Base-by-base conservation (phyloP, 805 yeast genomes). In the Cyberlindnera sargentensis region DNA sequence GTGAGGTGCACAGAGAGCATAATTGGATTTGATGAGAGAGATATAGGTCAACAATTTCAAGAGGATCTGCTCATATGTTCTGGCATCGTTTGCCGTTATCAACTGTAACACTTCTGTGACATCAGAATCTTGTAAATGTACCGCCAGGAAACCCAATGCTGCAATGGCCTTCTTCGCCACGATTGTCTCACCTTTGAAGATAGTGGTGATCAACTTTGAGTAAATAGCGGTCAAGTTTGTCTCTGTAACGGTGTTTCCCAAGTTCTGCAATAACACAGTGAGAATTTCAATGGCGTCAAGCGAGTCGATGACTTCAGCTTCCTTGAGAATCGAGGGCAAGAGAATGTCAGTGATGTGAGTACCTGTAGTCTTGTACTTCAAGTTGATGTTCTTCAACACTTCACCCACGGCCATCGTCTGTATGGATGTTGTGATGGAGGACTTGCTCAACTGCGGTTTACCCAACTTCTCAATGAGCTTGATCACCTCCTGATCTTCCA, bases 251-350 rank as follows among this genome's bases (percentile, higher is more conserved):
- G 63, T 62, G 15, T 62, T 51, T 3, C 82, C 80, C 46, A 78
- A 62, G 43, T 70, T 66, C 45, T 70, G 71, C 38, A 80, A 62
- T 34, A 82, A 50, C 51, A 80, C 87, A 24, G 73, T 67, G 36
- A 82, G 57, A 5, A 81, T 70, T 56, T 84, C 91, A 48, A 82
- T 71, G 34, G 72, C 64, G 52, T 84, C 89, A 31, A 80, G 69
- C 0, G 70, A 54, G 5, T 48, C 48, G 10, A 56, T 45, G 48
- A 43, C 57, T 15, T 64, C 49, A 29, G 73, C 61, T 47, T 59
- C 53, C 37, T 57, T 43, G 11, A 55, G 52, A 9, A 66, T 51
- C 20, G 58, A 60, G 3, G 76, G 75, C 11, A 75, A 51, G 6
- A 77, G 47, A 5, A 54, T 47, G 11, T 61, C 66, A 9, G 72